These are phyloP conservation scores for Phaeosphaeria sp. DNA, from an alignment of 2,329 filamentous ascomycete genomes.

Conservation along the genomic window DNA sequence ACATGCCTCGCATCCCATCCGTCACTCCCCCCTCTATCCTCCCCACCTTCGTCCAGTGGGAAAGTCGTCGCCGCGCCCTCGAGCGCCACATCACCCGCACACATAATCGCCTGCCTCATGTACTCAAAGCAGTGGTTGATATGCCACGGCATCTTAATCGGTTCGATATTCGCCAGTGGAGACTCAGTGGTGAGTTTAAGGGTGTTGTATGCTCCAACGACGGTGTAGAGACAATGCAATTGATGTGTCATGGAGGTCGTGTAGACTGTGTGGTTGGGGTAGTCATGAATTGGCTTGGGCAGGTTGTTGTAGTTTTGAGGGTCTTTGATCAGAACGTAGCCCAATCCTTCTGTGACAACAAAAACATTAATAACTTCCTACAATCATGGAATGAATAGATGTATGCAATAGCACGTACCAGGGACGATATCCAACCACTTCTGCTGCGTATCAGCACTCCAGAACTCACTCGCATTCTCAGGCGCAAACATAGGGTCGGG, in stretches of 20 bases:
- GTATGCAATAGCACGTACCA: conserved; percentile 15
- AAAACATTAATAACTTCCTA: too few relatives aligned
- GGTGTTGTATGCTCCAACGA: conserved; percentile 41
- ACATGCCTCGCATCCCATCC: conserved; percentile 44
- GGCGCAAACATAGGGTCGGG: conserved; percentile 35
- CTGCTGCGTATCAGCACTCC: conserved; percentile 34
- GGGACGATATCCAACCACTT: conserved; percentile 43
- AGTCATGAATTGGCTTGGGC: conserved; percentile 41
- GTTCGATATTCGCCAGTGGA: conserved; percentile 10
- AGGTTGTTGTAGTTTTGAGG: conserved; percentile 32
- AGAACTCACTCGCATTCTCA: conserved; percentile 37
- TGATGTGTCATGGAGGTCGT: conserved; percentile 45
- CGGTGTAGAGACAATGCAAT: conserved; percentile 43
- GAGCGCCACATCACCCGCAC: conserved; percentile 40
- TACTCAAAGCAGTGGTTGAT: conserved; percentile 46
- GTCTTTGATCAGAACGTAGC: conserved; percentile 38
- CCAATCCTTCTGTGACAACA: conserved; percentile 32
- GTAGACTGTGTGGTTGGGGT: conserved; percentile 35
- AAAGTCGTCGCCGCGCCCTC: conserved; percentile 44
- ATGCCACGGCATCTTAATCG: conserved; percentile 42
- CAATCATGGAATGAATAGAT: not conserved
- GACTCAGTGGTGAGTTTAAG: conserved; percentile 22
- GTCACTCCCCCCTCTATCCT: conserved; percentile 42
- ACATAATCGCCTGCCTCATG: conserved; percentile 43
- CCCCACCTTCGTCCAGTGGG: conserved; percentile 27